phyloP scores from a whole-genome alignment of 306 rosid species.

The Notholithocarpus densiflorus region DNA sequence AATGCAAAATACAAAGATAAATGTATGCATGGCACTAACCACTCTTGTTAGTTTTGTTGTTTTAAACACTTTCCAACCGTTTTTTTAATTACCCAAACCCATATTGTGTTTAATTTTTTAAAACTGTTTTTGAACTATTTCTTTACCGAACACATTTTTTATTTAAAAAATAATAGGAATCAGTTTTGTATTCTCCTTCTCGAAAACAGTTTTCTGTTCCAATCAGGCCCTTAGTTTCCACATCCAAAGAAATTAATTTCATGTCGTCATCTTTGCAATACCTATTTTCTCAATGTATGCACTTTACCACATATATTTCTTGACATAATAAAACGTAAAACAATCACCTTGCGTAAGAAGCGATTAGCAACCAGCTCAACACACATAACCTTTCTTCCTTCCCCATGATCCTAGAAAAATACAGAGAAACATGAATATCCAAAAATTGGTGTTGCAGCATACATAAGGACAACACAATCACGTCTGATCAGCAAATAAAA shows the following conservation, averaged over 20 bases:
- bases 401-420: conserved; percentile 52
- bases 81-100: too few relatives aligned
- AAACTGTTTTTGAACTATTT: too few relatives aligned
- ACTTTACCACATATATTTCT: neutral
- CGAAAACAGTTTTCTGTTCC: neutral
- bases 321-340: conserved; percentile 12
- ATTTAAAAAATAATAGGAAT: too few relatives aligned
- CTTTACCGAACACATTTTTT: too few relatives aligned
- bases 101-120: too few relatives aligned
- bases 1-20: neutral
- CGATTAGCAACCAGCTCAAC: conserved; percentile 94
- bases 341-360: conserved; percentile 80
- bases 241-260: neutral
- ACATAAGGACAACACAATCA: neutral
- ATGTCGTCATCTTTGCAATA: neutral
- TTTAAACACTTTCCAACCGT: too few relatives aligned
- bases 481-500: neutral
- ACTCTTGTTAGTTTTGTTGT: too few relatives aligned
- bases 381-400: conserved; percentile 71
- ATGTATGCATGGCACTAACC: neutral
- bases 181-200: neutral
- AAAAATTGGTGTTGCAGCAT: neutral
- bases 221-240: neutral
- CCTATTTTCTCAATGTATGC: neutral
- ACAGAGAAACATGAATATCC: neutral